These are phyloP conservation scores for Yarrowia sp. DNA, from an alignment of 805 yeast genomes.

Conservation along the genomic window DNA sequence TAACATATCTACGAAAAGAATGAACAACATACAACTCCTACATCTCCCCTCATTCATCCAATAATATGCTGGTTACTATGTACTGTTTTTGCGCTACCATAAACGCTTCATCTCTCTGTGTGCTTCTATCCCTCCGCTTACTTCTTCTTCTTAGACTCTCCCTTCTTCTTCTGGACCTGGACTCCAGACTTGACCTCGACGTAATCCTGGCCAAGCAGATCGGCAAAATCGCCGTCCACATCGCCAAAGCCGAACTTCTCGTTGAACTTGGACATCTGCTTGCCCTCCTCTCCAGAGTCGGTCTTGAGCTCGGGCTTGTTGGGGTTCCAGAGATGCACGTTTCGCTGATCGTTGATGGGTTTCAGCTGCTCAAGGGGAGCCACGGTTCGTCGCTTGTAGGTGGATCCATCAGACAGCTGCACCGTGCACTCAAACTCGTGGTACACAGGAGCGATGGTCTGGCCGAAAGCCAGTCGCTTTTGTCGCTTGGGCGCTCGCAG, in stretches of 20 bases:
- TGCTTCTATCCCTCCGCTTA: not conserved
- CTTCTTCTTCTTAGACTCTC: constrained; percentile 52
- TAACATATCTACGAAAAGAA: too few relatives aligned
- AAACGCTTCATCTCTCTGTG: constrained; percentile 5
- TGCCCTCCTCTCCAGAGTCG: constrained; percentile 82
- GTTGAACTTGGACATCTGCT: constrained; percentile 60
- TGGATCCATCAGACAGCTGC: constrained; percentile 95
- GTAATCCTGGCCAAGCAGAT: constrained; percentile 64
- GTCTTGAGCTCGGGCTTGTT: constrained; percentile 76
- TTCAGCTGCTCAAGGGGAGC: constrained; percentile 87
- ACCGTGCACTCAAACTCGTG: constrained; percentile 86
- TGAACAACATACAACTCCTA: too few relatives aligned
- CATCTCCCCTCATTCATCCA: not conserved
- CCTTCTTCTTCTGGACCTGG: constrained; percentile 55
- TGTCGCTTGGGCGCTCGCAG: constrained; percentile 41
- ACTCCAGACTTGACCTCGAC: constrained; percentile 66
- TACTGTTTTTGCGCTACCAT: constrained; percentile 33
- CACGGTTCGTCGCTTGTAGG: constrained; percentile 79
- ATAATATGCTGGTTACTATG: constrained; percentile 39
- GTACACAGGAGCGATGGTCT: constrained; percentile 92
- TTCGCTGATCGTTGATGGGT: constrained; percentile 88
- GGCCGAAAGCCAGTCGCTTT: constrained; percentile 59
- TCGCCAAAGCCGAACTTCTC: constrained; percentile 48
- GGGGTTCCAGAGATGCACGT: constrained; percentile 87
- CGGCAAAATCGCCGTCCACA: constrained; percentile 56